A percentile compares a stretch with the other conserved stretches of the same genome.
Evolutionary conservation across 2,329 filamentous ascomycete genomes (phyloP).

Genomic region (Phyllachora maydis): DNA sequence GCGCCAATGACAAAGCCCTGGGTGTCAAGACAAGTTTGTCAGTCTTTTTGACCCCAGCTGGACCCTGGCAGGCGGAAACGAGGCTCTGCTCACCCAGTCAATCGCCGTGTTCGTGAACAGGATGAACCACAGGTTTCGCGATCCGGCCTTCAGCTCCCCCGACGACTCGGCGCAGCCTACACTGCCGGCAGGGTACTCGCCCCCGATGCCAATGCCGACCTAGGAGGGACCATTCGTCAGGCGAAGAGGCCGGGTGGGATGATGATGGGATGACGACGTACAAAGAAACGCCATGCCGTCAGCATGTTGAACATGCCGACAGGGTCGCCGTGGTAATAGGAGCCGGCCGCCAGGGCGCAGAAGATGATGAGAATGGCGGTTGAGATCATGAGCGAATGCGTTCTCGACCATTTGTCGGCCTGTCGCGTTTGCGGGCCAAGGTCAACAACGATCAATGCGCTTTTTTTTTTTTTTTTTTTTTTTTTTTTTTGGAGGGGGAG

Average conservation of each 20-base stretch:
- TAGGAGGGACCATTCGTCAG: slow-evolving; percentile 3
- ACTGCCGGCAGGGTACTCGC: slow-evolving; percentile 64
- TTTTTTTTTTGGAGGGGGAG: too few species aligned
- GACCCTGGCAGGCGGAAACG: neutral
- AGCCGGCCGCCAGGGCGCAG: slow-evolving; percentile 55
- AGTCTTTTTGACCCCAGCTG: neutral
- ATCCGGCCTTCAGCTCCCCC: slow-evolving; percentile 59
- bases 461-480: neutral
- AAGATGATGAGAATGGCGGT: slow-evolving; percentile 75
- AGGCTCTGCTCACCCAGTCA: slow-evolving; percentile 23
- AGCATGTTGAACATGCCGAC: slow-evolving; percentile 56
- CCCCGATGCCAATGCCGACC: slow-evolving; percentile 58
- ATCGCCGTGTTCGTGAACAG: slow-evolving; percentile 82
- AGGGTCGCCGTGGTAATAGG: slow-evolving; percentile 50
- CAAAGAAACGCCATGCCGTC: slow-evolving; percentile 69
- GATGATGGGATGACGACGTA: slow-evolving; percentile 15
- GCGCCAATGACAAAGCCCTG: slow-evolving; percentile 60
- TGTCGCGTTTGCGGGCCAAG: too few species aligned
- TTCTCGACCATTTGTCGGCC: slow-evolving; percentile 65
- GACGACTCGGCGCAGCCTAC: slow-evolving; percentile 73
- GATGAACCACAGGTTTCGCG: slow-evolving; percentile 80
- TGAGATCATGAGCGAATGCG: slow-evolving; percentile 59
- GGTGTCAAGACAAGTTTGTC: too few species aligned
- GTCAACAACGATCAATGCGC: neutral
- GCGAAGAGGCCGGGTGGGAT: neutral